Conservation (phyloP, 495 filamentous ascomycete species). For the Talaromyces wortmannii region DNA sequence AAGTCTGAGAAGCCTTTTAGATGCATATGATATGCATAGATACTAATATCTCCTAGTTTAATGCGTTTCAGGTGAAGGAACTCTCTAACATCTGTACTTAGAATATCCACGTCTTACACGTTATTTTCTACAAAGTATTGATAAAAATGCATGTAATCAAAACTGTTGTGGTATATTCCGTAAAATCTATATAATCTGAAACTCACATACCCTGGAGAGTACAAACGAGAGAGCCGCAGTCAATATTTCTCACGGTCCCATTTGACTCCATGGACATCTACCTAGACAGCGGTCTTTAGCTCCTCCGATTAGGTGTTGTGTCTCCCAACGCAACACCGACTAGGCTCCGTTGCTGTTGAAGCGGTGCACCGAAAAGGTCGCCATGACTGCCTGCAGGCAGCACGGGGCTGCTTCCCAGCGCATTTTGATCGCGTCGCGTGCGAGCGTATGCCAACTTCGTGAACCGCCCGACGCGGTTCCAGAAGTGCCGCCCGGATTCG, state of each 20-base stretch:
- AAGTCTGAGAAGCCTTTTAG: too few species aligned
- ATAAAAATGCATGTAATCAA: too few species aligned
- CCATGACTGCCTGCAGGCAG: constrained; percentile 4
- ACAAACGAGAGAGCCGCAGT: background rate
- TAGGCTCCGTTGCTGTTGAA: constrained; percentile 7
- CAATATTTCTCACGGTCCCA: background rate
- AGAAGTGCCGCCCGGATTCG: constrained; percentile 90
- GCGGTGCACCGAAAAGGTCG: constrained; percentile 2
- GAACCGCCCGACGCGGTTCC: constrained; percentile 78
- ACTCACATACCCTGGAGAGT: background rate
- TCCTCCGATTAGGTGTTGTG: background rate
- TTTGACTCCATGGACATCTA: background rate
- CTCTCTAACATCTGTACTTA: too few species aligned
- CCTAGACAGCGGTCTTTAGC: background rate
- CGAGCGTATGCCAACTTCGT: constrained; percentile 73
- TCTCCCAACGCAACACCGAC: constrained; percentile 8
- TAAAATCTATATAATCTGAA: too few species aligned
- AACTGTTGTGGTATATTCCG: too few species aligned
- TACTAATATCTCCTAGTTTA: too few species aligned
- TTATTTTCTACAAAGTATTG: too few species aligned
- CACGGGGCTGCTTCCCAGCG: constrained; percentile 20
- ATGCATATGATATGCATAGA: too few species aligned
- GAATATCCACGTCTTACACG: too few species aligned
- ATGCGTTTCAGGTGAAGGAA: too few species aligned
- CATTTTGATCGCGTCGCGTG: constrained; percentile 57